Conservation (phyloP, 2,329 filamentous ascomycete species). For the Apiospora malaysiana region DNA sequence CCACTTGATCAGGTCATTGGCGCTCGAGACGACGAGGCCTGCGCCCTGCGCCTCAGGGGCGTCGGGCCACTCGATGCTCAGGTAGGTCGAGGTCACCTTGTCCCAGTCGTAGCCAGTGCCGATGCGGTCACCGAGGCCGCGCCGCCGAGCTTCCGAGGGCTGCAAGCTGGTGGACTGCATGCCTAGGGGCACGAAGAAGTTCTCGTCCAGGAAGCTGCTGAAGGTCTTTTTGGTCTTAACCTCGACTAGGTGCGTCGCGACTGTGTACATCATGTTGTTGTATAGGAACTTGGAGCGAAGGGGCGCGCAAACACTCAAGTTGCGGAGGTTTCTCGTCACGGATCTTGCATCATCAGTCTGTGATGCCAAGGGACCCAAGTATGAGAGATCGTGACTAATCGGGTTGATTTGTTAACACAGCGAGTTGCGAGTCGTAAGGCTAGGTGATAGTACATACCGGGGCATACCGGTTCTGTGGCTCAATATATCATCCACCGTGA, state of each 20-base stretch:
- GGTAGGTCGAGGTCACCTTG: slow-evolving; percentile 23
- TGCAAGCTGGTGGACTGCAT: slow-evolving; percentile 34
- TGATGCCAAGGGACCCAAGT: slow-evolving; percentile 24
- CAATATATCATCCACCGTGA: slow-evolving; percentile 35
- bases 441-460: slow-evolving; percentile 25
- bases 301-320: slow-evolving; percentile 29
- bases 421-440: not conserved
- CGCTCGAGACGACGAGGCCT: slow-evolving; percentile 34
- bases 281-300: slow-evolving; percentile 31
- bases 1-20: slow-evolving; percentile 34
- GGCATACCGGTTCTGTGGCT: slow-evolving; percentile 34
- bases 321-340: slow-evolving; percentile 33
- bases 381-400: slow-evolving; percentile 31
- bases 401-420: not conserved
- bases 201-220: slow-evolving; percentile 31
- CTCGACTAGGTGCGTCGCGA: slow-evolving; percentile 32
- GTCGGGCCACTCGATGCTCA: slow-evolving; percentile 22
- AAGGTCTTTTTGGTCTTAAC: slow-evolving; percentile 30
- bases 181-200: slow-evolving; percentile 31
- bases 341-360: slow-evolving; percentile 30
- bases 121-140: slow-evolving; percentile 30
- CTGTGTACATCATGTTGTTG: slow-evolving; percentile 35
- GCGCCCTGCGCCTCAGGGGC: slow-evolving; percentile 32
- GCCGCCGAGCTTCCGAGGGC: slow-evolving; percentile 24
- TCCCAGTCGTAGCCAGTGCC: slow-evolving; percentile 30